Evolutionary conservation across 1,284 basidiomycete genomes (phyloP).

Genomic region (Spongispora temasekensis): DNA sequence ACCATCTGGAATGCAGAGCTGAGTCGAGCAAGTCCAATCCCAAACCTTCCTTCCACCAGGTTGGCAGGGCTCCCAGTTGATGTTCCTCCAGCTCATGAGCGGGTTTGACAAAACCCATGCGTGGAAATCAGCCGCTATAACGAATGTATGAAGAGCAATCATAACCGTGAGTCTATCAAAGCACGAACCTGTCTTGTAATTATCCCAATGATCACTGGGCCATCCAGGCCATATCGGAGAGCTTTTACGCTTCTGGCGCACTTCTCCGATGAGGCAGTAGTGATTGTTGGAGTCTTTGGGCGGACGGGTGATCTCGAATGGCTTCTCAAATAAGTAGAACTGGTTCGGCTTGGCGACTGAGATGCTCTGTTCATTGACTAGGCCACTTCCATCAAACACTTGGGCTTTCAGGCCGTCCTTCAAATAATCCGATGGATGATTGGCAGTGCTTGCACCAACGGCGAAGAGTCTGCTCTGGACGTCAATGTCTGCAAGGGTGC

Average conservation of each 20-base stretch:
- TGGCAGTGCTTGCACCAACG: background rate
- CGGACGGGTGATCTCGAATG: slow-evolving; percentile 2
- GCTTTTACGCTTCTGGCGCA: slow-evolving; percentile 13
- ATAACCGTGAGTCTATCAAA: background rate
- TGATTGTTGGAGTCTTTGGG: background rate
- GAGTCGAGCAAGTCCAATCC: slow-evolving; percentile 4
- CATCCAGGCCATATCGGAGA: slow-evolving; percentile 4
- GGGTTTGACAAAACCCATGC: background rate
- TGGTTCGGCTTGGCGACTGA: background rate
- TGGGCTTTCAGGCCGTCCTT: background rate
- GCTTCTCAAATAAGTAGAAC: slow-evolving; percentile 12
- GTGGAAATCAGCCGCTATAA: slow-evolving; percentile 8
- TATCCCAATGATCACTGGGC: slow-evolving; percentile 6
- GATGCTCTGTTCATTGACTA: slow-evolving; percentile 5
- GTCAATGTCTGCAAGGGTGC: slow-evolving; percentile 12
- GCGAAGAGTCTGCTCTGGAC: slow-evolving; percentile 7
- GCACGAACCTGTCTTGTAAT: slow-evolving; percentile 6
- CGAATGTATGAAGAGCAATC: background rate
- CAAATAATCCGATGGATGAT: slow-evolving; percentile 1
- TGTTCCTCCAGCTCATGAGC: slow-evolving; percentile 7
- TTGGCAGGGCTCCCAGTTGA: slow-evolving; percentile 4
- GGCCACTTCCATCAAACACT: background rate
- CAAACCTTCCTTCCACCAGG: background rate
- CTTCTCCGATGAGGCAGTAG: slow-evolving; percentile 13
- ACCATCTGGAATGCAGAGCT: slow-evolving; percentile 6